A percentile compares a stretch with the other conserved stretches of the same genome.
Evolutionary conservation across 2,329 filamentous ascomycete species (phyloP).

Genomic region (Rachicladosporium sp.): DNA sequence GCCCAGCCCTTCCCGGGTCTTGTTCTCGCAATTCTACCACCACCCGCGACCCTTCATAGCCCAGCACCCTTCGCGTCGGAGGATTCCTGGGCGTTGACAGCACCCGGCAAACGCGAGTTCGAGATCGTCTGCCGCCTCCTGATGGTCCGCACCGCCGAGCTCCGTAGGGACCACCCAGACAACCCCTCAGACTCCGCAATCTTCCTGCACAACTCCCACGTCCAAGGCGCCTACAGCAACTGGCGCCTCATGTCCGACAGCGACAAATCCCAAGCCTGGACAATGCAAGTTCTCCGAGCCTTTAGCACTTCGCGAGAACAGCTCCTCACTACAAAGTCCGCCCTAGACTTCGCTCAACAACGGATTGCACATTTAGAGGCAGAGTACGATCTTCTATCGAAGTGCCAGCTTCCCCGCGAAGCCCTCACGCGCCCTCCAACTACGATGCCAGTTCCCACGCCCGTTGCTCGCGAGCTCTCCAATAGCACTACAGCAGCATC

Average conservation of each 20-base stretch:
- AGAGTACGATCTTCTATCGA: conserved; percentile 22
- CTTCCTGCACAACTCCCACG: conserved; percentile 58
- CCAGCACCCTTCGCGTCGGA: conserved; percentile 65
- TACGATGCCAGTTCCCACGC: conserved; percentile 24
- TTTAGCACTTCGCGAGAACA: conserved; percentile 30
- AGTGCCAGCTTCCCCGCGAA: conserved; percentile 23
- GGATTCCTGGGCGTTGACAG: conserved; percentile 68
- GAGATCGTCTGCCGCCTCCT: conserved; percentile 44
- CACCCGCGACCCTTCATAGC: conserved; percentile 72
- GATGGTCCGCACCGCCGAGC: conserved; percentile 20
- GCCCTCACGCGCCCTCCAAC: conserved; percentile 22
- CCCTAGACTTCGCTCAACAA: conserved; percentile 28
- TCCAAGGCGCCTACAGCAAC: conserved; percentile 63
- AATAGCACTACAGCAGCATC: background rate
- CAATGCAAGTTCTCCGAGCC: conserved; percentile 34
- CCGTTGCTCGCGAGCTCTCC: conserved; percentile 20
- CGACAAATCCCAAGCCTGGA: conserved; percentile 33
- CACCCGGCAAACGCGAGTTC: conserved; percentile 61
- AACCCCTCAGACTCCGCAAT: conserved; percentile 46
- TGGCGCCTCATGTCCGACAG: conserved; percentile 56
- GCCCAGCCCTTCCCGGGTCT: conserved; percentile 76
- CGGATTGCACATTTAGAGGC: conserved; percentile 31
- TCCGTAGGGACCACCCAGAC: conserved; percentile 16
- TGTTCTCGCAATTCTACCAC: conserved; percentile 66
- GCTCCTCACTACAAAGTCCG: conserved; percentile 24